phyloP scores from a whole-genome alignment of 805 yeast species.

The Starmerella kuoi region DNA sequence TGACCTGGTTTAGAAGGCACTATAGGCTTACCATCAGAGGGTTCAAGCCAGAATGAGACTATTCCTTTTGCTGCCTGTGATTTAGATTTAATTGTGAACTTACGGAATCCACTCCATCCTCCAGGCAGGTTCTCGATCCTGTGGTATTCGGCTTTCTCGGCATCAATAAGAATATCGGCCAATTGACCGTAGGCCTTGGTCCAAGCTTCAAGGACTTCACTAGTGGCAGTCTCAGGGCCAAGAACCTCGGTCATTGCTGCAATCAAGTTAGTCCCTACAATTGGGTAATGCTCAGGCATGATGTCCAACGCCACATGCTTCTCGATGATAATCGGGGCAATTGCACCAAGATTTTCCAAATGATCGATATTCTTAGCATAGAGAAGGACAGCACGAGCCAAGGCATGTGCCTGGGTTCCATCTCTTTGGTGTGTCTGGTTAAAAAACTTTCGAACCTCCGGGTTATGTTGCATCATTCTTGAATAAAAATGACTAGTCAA shows the following conservation, averaged over 20 bases:
- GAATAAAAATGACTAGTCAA: constrained; percentile 45
- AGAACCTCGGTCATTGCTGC: constrained; percentile 42
- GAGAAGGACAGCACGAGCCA: constrained; percentile 48
- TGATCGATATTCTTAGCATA: constrained; percentile 56
- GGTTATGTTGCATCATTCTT: constrained; percentile 42
- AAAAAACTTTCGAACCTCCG: constrained; percentile 48
- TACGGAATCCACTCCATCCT: constrained; percentile 50
- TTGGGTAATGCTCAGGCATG: constrained; percentile 50
- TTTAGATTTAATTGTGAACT: constrained; percentile 36
- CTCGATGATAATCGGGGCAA: constrained; percentile 47
- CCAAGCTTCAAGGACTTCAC: constrained; percentile 52
- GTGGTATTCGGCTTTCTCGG: constrained; percentile 40
- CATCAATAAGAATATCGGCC: constrained; percentile 47
- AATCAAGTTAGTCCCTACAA: constrained; percentile 49
- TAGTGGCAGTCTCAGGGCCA: constrained; percentile 46
- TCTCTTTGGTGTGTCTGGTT: constrained; percentile 45
- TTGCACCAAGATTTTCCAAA: constrained; percentile 39
- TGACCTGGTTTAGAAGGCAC: constrained; percentile 34
- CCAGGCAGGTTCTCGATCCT: constrained; percentile 27
- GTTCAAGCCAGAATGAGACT: constrained; percentile 40
- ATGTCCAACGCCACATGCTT: constrained; percentile 58
- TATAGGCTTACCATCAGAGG: constrained; percentile 32
- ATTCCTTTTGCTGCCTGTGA: constrained; percentile 38
- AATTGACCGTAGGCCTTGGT: constrained; percentile 49
- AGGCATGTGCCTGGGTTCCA: constrained; percentile 48